A percentile compares a stretch with the other conserved stretches of the same genome.
phyloP scores from a whole-genome alignment of 2,329 filamentous ascomycete genomes.

The Didymella keratinophila region DNA sequence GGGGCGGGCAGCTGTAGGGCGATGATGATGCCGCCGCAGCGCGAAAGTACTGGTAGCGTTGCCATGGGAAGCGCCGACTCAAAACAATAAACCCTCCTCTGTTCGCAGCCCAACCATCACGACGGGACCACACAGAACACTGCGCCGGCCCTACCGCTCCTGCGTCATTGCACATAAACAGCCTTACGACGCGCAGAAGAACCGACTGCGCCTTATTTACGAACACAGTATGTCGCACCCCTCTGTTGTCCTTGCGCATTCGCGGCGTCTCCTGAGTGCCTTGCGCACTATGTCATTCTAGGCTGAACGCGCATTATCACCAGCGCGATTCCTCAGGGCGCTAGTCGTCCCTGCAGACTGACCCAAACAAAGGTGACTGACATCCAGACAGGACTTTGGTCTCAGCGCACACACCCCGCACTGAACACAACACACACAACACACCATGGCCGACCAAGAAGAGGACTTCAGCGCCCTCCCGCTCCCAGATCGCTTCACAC shows the following conservation, averaged over 20 bases:
- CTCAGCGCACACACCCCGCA: conserved; percentile 18
- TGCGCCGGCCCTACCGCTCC: conserved; percentile 1
- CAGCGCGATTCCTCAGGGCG: background rate
- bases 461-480: conserved; percentile 82
- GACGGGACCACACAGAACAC: conserved; percentile 4
- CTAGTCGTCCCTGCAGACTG: conserved; percentile 4
- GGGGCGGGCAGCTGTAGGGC: background rate
- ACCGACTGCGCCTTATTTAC: background rate
- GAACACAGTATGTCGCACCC: conserved; percentile 7
- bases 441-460: conserved; percentile 78
- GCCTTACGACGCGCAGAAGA: conserved; percentile 1
- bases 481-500: conserved; percentile 78
- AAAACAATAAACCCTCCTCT: conserved; percentile 18
- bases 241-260: background rate
- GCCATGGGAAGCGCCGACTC: conserved; percentile 13
- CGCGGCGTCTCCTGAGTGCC: background rate
- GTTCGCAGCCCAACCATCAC: conserved; percentile 14
- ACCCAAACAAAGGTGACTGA: conserved; percentile 15
- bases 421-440: conserved; percentile 18
- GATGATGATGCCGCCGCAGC: conserved; percentile 4
- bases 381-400: conserved; percentile 7
- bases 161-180: background rate
- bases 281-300: background rate
- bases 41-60: conserved; percentile 7
- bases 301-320: conserved; percentile 9